Evolutionary conservation across 331 rosid genomes (phyloP).

Genomic region (Saraca asoca): DNA sequence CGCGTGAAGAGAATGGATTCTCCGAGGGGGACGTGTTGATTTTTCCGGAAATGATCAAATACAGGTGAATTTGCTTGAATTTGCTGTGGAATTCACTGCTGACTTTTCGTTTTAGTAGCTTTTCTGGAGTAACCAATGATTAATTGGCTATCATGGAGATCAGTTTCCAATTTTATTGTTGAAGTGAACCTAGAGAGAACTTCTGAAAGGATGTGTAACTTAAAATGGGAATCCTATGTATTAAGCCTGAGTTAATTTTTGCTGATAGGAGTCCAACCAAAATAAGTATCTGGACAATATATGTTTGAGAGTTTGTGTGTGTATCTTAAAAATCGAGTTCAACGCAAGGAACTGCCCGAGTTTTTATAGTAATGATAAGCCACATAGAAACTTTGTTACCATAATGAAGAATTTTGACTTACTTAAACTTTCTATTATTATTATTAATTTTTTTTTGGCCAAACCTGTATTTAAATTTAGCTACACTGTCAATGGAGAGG

Average conservation of each 20-base stretch:
- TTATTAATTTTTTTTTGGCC: no score
- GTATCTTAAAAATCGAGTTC: neutral
- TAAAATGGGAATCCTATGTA: neutral
- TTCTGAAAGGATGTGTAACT: neutral
- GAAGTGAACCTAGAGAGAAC: neutral
- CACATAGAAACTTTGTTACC: no score
- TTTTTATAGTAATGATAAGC: neutral
- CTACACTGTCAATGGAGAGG: no score
- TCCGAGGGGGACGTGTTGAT: constrained; percentile 77
- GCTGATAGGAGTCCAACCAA: neutral
- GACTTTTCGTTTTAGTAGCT: neutral
- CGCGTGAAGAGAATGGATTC: constrained; percentile 57
- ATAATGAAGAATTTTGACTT: no score
- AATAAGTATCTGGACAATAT: neutral
- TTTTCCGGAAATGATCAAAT: constrained; percentile 86
- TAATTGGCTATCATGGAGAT: neutral
- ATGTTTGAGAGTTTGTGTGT: neutral
- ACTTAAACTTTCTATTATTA: no score
- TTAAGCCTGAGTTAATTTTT: neutral
- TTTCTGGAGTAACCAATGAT: neutral
- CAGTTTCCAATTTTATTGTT: neutral
- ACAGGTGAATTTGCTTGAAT: constrained; percentile 44
- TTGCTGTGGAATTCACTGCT: neutral
- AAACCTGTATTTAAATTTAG: no score
- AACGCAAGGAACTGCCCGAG: neutral